Percentiles rank a stretch among this genome's conserved stretches.
These are phyloP conservation scores for Clavariopsis aquatica DNA, from an alignment of 495 filamentous ascomycete genomes.

Conservation along the genomic window DNA sequence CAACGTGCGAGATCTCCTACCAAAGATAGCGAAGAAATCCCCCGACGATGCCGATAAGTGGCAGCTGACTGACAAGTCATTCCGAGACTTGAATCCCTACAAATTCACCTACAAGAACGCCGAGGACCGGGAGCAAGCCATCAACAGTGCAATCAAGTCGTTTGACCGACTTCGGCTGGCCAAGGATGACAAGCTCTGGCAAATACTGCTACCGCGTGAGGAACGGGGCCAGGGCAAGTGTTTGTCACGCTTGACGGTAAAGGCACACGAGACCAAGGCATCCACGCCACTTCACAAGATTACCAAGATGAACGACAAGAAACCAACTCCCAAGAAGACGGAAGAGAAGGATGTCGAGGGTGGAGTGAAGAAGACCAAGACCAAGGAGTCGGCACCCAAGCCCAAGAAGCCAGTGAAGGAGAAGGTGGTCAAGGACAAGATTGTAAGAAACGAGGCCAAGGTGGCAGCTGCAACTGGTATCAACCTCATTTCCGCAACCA, in stretches of 20 bases:
- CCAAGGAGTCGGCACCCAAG: constrained; percentile 25
- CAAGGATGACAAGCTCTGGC: constrained; percentile 74
- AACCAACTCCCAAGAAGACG: constrained; percentile 43
- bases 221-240: constrained; percentile 80
- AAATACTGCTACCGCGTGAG: constrained; percentile 68
- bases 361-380: constrained; percentile 35
- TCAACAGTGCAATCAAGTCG: constrained; percentile 78
- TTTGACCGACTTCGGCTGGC: constrained; percentile 79
- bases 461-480: constrained; percentile 24
- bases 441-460: constrained; percentile 34
- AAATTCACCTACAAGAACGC: constrained; percentile 51
- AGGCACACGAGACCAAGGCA: constrained; percentile 47
- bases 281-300: constrained; percentile 58
- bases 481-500: not conserved
- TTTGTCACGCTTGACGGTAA: constrained; percentile 71
- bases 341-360: constrained; percentile 63
- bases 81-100: constrained; percentile 83
- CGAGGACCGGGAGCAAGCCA: constrained; percentile 72
- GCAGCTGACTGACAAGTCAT: constrained; percentile 59
- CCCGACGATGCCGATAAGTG: constrained; percentile 39
- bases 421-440: constrained; percentile 11
- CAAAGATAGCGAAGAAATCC: constrained; percentile 39
- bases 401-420: constrained; percentile 41
- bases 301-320: constrained; percentile 37
- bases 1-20: constrained; percentile 39